phyloP scores from a whole-genome alignment of 1,284 basidiomycete species.

The Irpex rosettiformis region DNA sequence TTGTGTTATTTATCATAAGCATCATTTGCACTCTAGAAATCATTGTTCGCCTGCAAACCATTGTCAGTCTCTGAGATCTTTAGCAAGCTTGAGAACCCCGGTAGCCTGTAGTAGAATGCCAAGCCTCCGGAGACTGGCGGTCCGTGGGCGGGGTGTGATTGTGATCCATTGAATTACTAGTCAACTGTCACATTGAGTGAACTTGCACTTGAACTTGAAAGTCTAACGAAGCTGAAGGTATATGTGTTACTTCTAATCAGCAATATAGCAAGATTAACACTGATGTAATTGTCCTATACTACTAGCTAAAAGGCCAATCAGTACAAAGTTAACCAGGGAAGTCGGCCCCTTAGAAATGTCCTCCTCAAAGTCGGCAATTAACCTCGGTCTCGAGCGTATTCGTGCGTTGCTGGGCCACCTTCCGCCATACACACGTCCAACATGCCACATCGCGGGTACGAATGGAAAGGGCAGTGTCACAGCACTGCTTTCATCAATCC shows the following conservation, averaged over 20 bases:
- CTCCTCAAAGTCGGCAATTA: slow-evolving; percentile 57
- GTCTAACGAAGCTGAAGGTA: neutral
- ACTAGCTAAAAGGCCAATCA: neutral
- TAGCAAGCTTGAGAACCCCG: no score
- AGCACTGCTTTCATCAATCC: slow-evolving; percentile 76
- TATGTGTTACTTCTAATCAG: neutral
- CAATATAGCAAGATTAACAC: neutral
- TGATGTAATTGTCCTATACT: neutral
- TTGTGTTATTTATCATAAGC: neutral
- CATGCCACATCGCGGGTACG: slow-evolving; percentile 92
- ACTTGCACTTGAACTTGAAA: no score
- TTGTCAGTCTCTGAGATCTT: no score
- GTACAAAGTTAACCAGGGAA: neutral
- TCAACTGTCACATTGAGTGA: no score
- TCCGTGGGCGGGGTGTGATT: no score
- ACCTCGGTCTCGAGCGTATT: slow-evolving; percentile 77
- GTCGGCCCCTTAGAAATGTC: neutral
- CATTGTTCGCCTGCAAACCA: no score
- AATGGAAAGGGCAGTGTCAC: slow-evolving; percentile 97
- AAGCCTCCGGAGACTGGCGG: no score
- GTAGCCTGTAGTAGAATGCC: no score
- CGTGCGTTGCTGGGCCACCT: slow-evolving; percentile 54
- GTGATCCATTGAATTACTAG: no score
- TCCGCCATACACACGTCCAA: slow-evolving; percentile 72
- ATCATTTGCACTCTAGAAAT: no score